Evolutionary conservation across 192 early-diverging fungal species (phyloP).

Genomic region (Funneliformis mosseae): DNA sequence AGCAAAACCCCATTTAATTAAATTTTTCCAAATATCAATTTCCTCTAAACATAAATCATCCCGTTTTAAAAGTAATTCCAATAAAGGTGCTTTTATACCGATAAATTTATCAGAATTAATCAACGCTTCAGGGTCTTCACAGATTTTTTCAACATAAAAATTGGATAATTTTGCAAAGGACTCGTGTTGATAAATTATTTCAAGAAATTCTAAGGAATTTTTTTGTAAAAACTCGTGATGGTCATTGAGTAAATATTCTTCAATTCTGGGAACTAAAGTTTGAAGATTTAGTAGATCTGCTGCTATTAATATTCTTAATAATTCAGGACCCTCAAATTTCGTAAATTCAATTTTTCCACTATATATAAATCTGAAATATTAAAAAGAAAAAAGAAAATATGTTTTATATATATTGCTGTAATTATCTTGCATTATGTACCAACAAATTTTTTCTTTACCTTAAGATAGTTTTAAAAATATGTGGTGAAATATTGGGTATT

Average conservation of each 20-base stretch:
- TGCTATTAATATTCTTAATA: neutral
- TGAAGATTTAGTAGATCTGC: neutral
- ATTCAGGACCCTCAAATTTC: neutral
- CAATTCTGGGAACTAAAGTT: neutral
- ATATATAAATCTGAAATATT: neutral
- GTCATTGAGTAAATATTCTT: neutral
- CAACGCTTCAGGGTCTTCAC: neutral
- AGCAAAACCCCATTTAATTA: slow-evolving; percentile 1
- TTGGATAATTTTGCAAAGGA: neutral
- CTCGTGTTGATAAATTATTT: neutral
- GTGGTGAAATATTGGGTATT: too few relatives aligned
- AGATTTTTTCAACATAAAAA: neutral
- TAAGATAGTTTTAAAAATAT: neutral
- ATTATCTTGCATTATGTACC: too few relatives aligned
- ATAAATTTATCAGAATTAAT: slow-evolving; percentile 9
- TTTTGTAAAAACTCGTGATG: neutral
- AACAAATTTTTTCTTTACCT: neutral
- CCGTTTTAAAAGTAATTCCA: neutral
- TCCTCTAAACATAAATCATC: neutral
- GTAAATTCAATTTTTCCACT: neutral
- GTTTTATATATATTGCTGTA: too few relatives aligned
- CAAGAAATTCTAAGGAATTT: neutral
- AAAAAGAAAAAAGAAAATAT: too few relatives aligned
- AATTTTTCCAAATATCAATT: neutral
- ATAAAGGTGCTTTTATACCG: neutral